A percentile compares a stretch with the other conserved stretches of the same genome.
These are phyloP conservation scores for Panicum hallii DNA, from an alignment of 202 grass and related monocot genomes.

Conservation along the genomic window DNA sequence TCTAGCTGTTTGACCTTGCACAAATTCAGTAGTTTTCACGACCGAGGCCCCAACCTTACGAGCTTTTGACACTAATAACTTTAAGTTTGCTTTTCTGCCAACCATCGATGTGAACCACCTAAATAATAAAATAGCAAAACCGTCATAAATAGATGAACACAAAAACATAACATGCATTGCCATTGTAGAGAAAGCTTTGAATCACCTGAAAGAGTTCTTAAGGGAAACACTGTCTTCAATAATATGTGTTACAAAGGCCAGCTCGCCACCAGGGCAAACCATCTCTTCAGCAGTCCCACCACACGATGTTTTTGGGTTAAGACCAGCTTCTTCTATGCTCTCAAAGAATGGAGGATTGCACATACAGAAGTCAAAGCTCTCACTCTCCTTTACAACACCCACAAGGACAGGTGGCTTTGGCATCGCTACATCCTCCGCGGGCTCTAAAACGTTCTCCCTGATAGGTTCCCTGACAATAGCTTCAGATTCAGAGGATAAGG, in stretches of 20 bases:
- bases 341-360: slow-evolving; percentile 99
- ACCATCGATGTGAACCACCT: slow-evolving; percentile 99
- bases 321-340: slow-evolving; percentile 77
- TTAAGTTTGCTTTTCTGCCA: slow-evolving; percentile 87
- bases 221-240: slow-evolving; percentile 83
- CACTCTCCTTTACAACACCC: slow-evolving; percentile 82
- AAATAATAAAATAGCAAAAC: slow-evolving; percentile 29
- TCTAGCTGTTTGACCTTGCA: slow-evolving; percentile 90
- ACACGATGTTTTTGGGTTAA: slow-evolving; percentile 85
- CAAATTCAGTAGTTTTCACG: slow-evolving; percentile 92
- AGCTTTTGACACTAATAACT: slow-evolving; percentile 72
- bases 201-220: slow-evolving; percentile 82
- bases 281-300: slow-evolving; percentile 77
- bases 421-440: slow-evolving; percentile 15
- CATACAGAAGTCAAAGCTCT: slow-evolving; percentile 96
- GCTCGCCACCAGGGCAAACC: slow-evolving; percentile 84
- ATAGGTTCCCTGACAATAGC: slow-evolving; percentile 16
- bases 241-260: slow-evolving; percentile 70
- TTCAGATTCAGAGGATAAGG: slow-evolving; percentile 35
- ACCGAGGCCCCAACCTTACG: slow-evolving; percentile 65
- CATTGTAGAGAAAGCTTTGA: neutral
- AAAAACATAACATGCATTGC: neutral
- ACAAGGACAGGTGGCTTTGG: slow-evolving; percentile 53
- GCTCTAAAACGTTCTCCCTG: slow-evolving; percentile 36
- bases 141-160: neutral